Conservation (phyloP, 1,284 basidiomycete genomes). For the Ganoderma multipileum region DNA sequence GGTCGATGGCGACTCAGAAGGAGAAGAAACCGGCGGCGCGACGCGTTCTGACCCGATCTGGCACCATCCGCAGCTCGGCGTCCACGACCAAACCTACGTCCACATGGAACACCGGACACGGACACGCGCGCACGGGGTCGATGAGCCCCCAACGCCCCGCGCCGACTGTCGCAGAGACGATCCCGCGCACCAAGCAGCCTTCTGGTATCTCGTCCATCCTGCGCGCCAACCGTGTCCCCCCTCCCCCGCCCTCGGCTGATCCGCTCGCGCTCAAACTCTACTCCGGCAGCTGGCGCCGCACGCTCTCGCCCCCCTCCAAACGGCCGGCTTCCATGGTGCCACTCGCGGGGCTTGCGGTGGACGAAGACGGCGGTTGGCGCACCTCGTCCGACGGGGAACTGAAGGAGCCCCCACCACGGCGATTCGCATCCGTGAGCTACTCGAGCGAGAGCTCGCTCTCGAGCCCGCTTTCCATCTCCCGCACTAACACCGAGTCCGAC, state of each 20-base stretch:
- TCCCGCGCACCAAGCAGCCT: conserved; percentile 20
- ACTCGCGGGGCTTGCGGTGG: conserved; percentile 32
- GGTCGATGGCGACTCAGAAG: too few species aligned
- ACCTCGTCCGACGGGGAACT: conserved; percentile 34
- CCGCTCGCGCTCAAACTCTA: conserved; percentile 61
- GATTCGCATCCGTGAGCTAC: conserved; percentile 47
- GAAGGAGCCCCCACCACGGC: conserved; percentile 42
- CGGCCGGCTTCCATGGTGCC: neutral
- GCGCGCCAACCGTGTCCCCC: conserved; percentile 43
- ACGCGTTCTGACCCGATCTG: conserved; percentile 23
- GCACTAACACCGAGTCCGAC: conserved; percentile 38
- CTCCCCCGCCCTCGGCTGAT: conserved; percentile 57
- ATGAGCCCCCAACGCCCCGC: conserved; percentile 18
- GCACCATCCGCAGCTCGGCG: conserved; percentile 20
- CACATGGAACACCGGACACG: neutral
- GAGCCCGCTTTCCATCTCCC: conserved; percentile 48
- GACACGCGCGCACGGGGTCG: conserved; percentile 15
- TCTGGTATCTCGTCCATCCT: conserved; percentile 40
- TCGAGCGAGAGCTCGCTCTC: conserved; percentile 50
- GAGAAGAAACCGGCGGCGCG: conserved; percentile 9
- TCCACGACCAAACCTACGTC: conserved; percentile 1
- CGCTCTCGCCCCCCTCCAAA: conserved; percentile 14
- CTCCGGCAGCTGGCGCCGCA: conserved; percentile 58
- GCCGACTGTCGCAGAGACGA: conserved; percentile 21
- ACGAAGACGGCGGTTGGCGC: conserved; percentile 44